phyloP scores from a whole-genome alignment of 2,329 filamentous ascomycete genomes.

The Cordyceps pruinosa region DNA sequence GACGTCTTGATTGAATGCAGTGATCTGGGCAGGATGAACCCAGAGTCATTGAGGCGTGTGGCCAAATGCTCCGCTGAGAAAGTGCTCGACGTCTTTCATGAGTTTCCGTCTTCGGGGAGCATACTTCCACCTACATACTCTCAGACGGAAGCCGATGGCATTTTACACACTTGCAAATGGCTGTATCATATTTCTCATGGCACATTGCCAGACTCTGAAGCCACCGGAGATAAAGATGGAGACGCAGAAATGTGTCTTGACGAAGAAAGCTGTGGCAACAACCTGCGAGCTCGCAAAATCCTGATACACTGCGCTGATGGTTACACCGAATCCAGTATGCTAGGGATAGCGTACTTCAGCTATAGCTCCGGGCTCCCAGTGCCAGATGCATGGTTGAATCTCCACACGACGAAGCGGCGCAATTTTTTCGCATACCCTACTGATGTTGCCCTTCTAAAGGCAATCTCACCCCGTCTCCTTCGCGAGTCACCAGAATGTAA shows the following conservation, averaged over 20 bases:
- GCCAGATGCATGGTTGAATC: slow-evolving; percentile 77
- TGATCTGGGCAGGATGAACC: slow-evolving; percentile 73
- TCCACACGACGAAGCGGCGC: slow-evolving; percentile 73
- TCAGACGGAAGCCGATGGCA: slow-evolving; percentile 72
- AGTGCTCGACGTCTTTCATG: slow-evolving; percentile 32
- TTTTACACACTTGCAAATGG: slow-evolving; percentile 84
- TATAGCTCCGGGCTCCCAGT: slow-evolving; percentile 77
- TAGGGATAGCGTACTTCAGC: slow-evolving; percentile 88
- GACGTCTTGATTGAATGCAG: slow-evolving; percentile 85
- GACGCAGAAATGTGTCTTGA: slow-evolving; percentile 23
- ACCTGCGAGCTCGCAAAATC: slow-evolving; percentile 52
- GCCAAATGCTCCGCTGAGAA: slow-evolving; percentile 47
- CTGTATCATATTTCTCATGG: slow-evolving; percentile 78
- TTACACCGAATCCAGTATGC: slow-evolving; percentile 88
- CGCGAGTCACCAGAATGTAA: slow-evolving; percentile 55
- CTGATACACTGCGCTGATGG: slow-evolving; percentile 92
- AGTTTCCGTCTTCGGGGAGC: slow-evolving; percentile 93
- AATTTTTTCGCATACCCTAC: slow-evolving; percentile 97
- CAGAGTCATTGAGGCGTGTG: slow-evolving; percentile 56
- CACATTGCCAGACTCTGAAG: slow-evolving; percentile 34
- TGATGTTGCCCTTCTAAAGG: slow-evolving; percentile 75
- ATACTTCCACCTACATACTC: slow-evolving; percentile 80
- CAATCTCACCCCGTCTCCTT: slow-evolving; percentile 69
- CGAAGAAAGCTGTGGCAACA: slow-evolving; percentile 20
- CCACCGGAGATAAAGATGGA: slow-evolving; percentile 14